Evolutionary conservation across 305 asterid species (phyloP).

Genomic region (Fraxinus latifolia): DNA sequence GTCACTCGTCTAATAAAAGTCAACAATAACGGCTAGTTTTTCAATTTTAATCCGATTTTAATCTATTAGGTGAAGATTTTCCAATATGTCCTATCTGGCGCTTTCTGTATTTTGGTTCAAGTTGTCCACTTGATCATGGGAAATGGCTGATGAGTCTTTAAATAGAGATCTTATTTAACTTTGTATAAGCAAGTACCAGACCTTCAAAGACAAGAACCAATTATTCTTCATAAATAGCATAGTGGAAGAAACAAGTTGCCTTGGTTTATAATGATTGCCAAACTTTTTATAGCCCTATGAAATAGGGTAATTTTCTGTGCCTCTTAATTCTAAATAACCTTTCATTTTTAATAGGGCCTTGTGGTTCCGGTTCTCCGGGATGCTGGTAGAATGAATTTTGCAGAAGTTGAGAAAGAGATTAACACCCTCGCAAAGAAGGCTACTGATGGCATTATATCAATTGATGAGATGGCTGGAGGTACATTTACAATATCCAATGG

Average conservation of each 20-base stretch:
- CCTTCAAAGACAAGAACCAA: neutral
- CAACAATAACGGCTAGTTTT: no score
- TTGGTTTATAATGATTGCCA: neutral
- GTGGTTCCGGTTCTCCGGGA: slow-evolving; percentile 97
- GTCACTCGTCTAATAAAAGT: no score
- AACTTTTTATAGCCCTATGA: neutral
- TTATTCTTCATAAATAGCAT: neutral
- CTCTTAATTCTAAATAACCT: slow-evolving; percentile 15
- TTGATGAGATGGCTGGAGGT: slow-evolving; percentile 99
- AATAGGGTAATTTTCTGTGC: neutral
- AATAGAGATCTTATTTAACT: neutral
- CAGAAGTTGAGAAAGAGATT: slow-evolving; percentile 90
- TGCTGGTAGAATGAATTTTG: slow-evolving; percentile 84
- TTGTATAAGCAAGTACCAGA: neutral
- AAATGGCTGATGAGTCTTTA: neutral
- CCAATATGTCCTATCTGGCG: neutral
- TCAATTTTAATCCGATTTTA: no score
- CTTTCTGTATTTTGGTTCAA: neutral
- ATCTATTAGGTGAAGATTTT: neutral
- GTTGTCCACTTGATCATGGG: neutral
- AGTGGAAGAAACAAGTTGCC: neutral
- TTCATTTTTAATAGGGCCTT: slow-evolving; percentile 60
- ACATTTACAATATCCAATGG: slow-evolving; percentile 95
- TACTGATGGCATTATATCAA: slow-evolving; percentile 75
- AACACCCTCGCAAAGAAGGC: slow-evolving; percentile 95